Percentiles rank a stretch among this genome's conserved stretches.
These are phyloP conservation scores for Nemania sp. DNA, from an alignment of 2,329 filamentous ascomycete species.

Conservation along the genomic window DNA sequence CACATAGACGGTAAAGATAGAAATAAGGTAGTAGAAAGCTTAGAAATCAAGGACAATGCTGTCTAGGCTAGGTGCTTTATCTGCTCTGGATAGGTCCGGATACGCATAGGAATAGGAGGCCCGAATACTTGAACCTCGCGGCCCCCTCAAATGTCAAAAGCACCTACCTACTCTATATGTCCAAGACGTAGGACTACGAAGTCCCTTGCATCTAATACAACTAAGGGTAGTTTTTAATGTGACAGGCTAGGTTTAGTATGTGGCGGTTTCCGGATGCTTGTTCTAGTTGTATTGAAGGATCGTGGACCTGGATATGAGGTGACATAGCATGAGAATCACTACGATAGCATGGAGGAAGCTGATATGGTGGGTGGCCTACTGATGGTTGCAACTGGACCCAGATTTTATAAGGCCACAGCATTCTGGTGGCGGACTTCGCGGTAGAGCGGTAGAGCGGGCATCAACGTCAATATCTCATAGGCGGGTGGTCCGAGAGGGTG, in stretches of 20 bases:
- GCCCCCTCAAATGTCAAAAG: background rate
- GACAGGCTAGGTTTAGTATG: slow-evolving; percentile 12
- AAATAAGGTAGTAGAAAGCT: background rate
- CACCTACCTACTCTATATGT: background rate
- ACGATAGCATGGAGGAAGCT: slow-evolving; percentile 1
- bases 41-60: background rate
- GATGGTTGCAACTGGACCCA: background rate
- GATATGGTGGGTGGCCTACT: background rate
- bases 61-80: background rate
- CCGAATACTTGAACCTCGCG: background rate
- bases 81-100: background rate
- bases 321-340: slow-evolving; percentile 9
- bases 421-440: slow-evolving; percentile 10
- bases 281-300: slow-evolving; percentile 16
- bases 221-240: slow-evolving; percentile 4
- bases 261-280: slow-evolving; percentile 3
- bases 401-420: slow-evolving; percentile 3
- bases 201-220: slow-evolving; percentile 14
- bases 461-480: background rate
- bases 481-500: background rate
- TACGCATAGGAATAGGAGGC: background rate
- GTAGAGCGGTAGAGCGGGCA: slow-evolving; percentile 2
- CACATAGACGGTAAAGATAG: background rate
- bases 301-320: background rate
- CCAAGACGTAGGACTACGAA: slow-evolving; percentile 19